phyloP scores from a whole-genome alignment of 306 rosid species.

The Quercus agrifolia region DNA sequence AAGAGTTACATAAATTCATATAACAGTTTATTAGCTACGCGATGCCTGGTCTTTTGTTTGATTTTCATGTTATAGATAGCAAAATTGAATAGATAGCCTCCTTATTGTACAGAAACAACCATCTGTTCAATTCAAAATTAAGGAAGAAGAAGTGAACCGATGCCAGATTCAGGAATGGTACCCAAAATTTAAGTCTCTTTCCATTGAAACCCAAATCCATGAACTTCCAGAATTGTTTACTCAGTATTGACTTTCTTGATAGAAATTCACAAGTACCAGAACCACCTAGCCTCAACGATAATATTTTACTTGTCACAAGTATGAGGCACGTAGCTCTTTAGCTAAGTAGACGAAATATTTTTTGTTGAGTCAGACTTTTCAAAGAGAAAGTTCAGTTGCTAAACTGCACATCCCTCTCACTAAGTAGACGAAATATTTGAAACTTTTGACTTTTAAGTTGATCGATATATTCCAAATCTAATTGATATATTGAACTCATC shows the following conservation, averaged over 20 bases:
- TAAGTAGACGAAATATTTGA: too few relatives aligned
- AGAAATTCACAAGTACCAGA: too few relatives aligned
- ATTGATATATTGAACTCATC: too few relatives aligned
- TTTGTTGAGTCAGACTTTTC: too few relatives aligned
- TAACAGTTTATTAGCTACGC: background rate
- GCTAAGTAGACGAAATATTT: too few relatives aligned
- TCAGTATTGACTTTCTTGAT: conserved; percentile 51
- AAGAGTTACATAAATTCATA: background rate
- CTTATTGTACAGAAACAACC: background rate
- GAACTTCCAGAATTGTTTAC: conserved; percentile 64
- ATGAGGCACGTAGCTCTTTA: too few relatives aligned
- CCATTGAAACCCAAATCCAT: conserved; percentile 62
- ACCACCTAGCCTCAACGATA: too few relatives aligned
- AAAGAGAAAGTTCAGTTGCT: too few relatives aligned
- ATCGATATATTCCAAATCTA: too few relatives aligned
- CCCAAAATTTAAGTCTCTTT: conserved; percentile 57
- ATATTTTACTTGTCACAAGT: too few relatives aligned
- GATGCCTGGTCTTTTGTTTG: background rate
- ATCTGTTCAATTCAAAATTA: conserved; percentile 31
- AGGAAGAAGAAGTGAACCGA: conserved; percentile 57
- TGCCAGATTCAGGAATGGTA: conserved; percentile 84
- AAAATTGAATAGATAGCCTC: conserved; percentile 1
- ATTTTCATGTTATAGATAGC: conserved; percentile 13
- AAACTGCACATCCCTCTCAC: too few relatives aligned
- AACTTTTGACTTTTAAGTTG: too few relatives aligned